These are phyloP conservation scores for Verticillium isaacii DNA, from an alignment of 2,329 filamentous ascomycete genomes.

Conservation along the genomic window DNA sequence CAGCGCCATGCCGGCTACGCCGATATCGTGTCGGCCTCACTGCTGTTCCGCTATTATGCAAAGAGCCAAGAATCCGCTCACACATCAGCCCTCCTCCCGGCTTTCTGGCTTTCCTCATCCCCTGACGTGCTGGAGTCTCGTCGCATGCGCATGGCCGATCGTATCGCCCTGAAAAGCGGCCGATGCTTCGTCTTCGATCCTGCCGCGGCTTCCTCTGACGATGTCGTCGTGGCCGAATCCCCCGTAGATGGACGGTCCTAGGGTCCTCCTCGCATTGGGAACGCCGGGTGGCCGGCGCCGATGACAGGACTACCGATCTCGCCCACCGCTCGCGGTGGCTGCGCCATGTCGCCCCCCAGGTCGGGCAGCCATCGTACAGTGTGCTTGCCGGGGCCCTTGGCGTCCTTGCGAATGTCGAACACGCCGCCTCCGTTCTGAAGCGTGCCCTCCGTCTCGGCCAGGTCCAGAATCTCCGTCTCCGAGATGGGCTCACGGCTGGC, in stretches of 20 bases:
- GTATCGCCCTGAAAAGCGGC: not conserved
- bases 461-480: conserved; percentile 68
- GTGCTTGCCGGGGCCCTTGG: conserved; percentile 27
- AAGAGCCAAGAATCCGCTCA: not conserved
- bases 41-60: not conserved
- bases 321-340: conserved; percentile 47
- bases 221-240: not conserved
- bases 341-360: conserved; percentile 32
- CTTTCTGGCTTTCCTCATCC: not conserved
- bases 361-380: conserved; percentile 54
- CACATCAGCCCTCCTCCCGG: not conserved
- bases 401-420: conserved; percentile 63
- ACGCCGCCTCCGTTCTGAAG: conserved; percentile 82
- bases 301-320: conserved; percentile 66
- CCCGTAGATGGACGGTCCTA: not conserved
- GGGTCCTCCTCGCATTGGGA: not conserved
- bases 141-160: not conserved
- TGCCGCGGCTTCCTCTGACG: not conserved
- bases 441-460: conserved; percentile 90
- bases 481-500: conserved; percentile 34
- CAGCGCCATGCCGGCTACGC: not conserved
- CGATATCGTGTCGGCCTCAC: not conserved
- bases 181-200: not conserved
- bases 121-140: not conserved
- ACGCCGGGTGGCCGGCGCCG: conserved; percentile 21